Conservation (phyloP, 495 filamentous ascomycete genomes). For the Trichoderma asperelloides region DNA sequence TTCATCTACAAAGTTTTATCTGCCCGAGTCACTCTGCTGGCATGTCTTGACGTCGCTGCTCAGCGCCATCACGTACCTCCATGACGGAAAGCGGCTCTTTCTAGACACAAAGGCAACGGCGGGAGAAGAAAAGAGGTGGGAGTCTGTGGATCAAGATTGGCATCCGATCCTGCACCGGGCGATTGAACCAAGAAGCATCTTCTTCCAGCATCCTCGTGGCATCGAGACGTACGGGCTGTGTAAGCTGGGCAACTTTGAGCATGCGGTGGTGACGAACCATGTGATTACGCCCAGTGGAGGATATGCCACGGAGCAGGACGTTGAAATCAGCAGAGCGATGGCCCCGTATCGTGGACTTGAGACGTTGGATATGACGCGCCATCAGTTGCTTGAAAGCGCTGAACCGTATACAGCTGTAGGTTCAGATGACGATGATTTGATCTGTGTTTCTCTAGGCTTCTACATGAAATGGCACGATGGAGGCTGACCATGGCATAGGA, state of each 20-base stretch:
- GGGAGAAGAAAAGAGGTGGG: not conserved
- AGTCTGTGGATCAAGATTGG: constrained; percentile 29
- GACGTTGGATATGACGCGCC: not conserved
- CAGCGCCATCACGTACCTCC: constrained; percentile 32
- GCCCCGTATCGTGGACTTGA: not conserved
- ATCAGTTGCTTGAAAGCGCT: not conserved
- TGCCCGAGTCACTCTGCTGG: constrained; percentile 37
- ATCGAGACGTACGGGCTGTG: constrained; percentile 38
- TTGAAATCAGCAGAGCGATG: not conserved
- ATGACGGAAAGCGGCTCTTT: constrained; percentile 25
- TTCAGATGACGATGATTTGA: not conserved
- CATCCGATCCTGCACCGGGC: constrained; percentile 36
- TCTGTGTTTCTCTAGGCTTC: not conserved
- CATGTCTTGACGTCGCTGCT: constrained; percentile 33
- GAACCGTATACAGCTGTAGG: not conserved
- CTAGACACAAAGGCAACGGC: not conserved
- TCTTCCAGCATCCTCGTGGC: constrained; percentile 33
- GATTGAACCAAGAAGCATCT: constrained; percentile 33
- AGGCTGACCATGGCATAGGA: constrained; percentile 14
- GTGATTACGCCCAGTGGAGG: not conserved
- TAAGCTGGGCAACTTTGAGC: constrained; percentile 37
- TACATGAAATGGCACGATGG: not conserved
- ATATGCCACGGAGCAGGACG: not conserved
- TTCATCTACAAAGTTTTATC: not conserved
- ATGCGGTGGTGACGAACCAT: constrained; percentile 25